Base-by-base conservation (phyloP, 352 stramenopile species). In the Pythium diclinum region DNA sequence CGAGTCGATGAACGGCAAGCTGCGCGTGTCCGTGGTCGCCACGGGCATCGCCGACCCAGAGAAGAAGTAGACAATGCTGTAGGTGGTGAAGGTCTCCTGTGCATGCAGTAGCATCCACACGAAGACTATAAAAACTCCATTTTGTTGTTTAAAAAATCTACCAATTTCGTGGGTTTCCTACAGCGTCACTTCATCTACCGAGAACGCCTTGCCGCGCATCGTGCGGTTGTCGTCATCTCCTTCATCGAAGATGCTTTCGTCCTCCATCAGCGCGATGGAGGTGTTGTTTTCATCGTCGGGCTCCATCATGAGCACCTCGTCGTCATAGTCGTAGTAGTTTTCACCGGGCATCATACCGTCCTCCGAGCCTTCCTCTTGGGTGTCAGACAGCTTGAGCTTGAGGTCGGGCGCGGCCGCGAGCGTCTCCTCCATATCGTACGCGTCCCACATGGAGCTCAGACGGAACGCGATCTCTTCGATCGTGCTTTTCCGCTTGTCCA, bases 1-100 rank as follows among this genome's bases (percentile, higher is more conserved):
- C 56, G 79, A 92, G 58, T 88, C 81, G 19, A 74, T 95, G 33
- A 76, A 85, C 21, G 87, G 85, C 47, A 94, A 92, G 59, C 65
- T 95, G 57, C 87, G 87, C 59, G 85, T 95, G 38, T 96, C 90
- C 21, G 81, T 96, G 47, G 83, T 96, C 19, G 87, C 89, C 47
- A 95, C 88, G 34, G 86, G 87, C 61, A 96, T 96, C 65, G 67
- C 81, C n/a, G 86, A 92, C 65, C 75, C 74, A 10, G 80, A 90
- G 38, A 92, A 88, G 64, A 85, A 89, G 74, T 91, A 90, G 72
- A 42, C 2, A 44, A 28, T 28, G 14, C 10, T 16, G 30, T 59
- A 34, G 75, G 21, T 47, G 19, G 17, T 51, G 10, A 21, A 51
- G 30, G 19, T 8, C 40, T 47, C 40, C 19, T 42, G 36, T 42